These are phyloP conservation scores for Mycogone perniciosa DNA, from an alignment of 2,329 filamentous ascomycete genomes.

Conservation along the genomic window DNA sequence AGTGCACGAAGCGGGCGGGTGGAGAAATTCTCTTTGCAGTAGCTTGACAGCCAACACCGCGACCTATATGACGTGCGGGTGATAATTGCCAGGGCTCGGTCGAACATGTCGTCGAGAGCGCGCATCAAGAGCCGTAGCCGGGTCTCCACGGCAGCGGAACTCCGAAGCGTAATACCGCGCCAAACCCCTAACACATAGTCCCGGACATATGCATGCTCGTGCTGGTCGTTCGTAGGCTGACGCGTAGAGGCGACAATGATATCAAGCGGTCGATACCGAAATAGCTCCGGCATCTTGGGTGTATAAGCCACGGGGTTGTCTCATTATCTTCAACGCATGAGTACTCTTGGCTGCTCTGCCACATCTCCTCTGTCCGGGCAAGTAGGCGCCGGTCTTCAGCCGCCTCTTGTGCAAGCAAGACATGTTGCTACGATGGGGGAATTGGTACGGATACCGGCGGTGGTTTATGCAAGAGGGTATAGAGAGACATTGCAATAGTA, in stretches of 20 bases:
- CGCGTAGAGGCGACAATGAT: slow-evolving; percentile 1
- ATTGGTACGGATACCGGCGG: no score
- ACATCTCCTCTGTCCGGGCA: no score
- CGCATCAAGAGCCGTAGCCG: neutral
- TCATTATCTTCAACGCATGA: slow-evolving; percentile 5
- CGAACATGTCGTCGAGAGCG: neutral
- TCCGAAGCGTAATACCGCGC: neutral
- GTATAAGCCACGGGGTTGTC: slow-evolving; percentile 6
- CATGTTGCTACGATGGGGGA: no score
- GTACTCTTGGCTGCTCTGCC: neutral
- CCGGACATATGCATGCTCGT: no score
- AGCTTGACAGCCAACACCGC: neutral
- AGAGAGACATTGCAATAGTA: no score
- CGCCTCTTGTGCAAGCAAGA: no score
- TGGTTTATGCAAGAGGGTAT: no score
- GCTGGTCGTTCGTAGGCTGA: neutral
- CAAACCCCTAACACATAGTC: neutral
- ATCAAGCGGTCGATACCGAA: slow-evolving; percentile 3
- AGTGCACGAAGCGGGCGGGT: neutral
- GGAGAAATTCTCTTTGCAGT: neutral
- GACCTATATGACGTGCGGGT: neutral
- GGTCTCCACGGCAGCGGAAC: neutral
- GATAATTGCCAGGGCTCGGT: neutral
- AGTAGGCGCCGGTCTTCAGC: no score
- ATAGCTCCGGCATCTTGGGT: slow-evolving; percentile 2